A percentile compares a stretch with the other conserved stretches of the same genome.
Conservation (phyloP, 2,329 filamentous ascomycete species). For the Alternaria gansuensis region DNA sequence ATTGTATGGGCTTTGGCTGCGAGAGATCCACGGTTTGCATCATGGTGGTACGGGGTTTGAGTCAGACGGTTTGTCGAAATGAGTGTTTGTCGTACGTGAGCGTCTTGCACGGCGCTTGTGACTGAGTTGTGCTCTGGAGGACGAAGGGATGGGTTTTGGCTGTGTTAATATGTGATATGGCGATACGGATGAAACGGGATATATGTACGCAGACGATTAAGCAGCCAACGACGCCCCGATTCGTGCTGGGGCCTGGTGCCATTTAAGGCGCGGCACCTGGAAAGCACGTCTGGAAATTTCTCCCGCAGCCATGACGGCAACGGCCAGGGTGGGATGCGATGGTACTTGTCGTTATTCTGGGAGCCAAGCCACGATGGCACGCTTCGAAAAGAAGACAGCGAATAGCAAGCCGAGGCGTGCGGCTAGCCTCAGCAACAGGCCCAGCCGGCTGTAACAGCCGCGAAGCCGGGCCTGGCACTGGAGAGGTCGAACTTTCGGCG, state of each 20-base stretch:
- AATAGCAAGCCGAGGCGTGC: slow-evolving; percentile 26
- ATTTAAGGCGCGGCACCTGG: slow-evolving; percentile 30
- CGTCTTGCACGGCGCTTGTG: slow-evolving; percentile 16
- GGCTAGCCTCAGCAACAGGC: slow-evolving; percentile 23
- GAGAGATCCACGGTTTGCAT: slow-evolving; percentile 48
- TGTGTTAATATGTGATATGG: slow-evolving; percentile 41
- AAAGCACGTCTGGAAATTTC: slow-evolving; percentile 33
- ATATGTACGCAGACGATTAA: slow-evolving; percentile 31
- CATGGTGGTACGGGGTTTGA: slow-evolving; percentile 35
- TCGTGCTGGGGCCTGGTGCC: slow-evolving; percentile 35
- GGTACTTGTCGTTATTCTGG: slow-evolving; percentile 34
- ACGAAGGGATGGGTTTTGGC: slow-evolving; percentile 25
- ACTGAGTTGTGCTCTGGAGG: slow-evolving; percentile 20
- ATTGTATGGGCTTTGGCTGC: slow-evolving; percentile 41
- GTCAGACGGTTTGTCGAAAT: slow-evolving; percentile 8
- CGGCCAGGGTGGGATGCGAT: slow-evolving; percentile 48
- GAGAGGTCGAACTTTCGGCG: slow-evolving; percentile 38
- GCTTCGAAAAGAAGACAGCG: slow-evolving; percentile 36
- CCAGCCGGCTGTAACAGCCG: slow-evolving; percentile 30
- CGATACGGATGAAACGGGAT: slow-evolving; percentile 34
- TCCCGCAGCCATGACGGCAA: slow-evolving; percentile 37
- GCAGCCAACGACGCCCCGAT: slow-evolving; percentile 32
- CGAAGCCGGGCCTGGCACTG: slow-evolving; percentile 26
- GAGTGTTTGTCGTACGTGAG: slow-evolving; percentile 9
- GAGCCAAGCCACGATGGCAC: slow-evolving; percentile 44